Conservation (phyloP, 345 rosid genomes). For the Citrus sinensis region DVS_A1.0 CM039163.1:7781501-7782000, state of each 20-base stretch:
- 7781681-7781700: neutral
- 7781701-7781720: neutral
- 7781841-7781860: neutral
- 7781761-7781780: neutral
- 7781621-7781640: constrained; percentile 11
- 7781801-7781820: neutral
- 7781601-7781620: constrained; percentile 29
- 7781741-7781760: neutral
- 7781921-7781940: too few relatives aligned
- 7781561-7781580: neutral
- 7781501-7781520: neutral
- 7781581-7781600: neutral
- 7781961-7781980: too few relatives aligned
- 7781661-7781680: too few relatives aligned
- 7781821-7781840: neutral
- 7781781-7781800: neutral
- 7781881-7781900: constrained; percentile 6
- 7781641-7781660: neutral
- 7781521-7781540: neutral
- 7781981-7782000: too few relatives aligned
- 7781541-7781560: neutral
- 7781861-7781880: neutral
- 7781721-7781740: neutral
- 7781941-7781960: too few relatives aligned
- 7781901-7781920: constrained; percentile 21